Conservation (phyloP, 2,329 filamentous ascomycete genomes). For the Pseudocercospora eumusae region DNA sequence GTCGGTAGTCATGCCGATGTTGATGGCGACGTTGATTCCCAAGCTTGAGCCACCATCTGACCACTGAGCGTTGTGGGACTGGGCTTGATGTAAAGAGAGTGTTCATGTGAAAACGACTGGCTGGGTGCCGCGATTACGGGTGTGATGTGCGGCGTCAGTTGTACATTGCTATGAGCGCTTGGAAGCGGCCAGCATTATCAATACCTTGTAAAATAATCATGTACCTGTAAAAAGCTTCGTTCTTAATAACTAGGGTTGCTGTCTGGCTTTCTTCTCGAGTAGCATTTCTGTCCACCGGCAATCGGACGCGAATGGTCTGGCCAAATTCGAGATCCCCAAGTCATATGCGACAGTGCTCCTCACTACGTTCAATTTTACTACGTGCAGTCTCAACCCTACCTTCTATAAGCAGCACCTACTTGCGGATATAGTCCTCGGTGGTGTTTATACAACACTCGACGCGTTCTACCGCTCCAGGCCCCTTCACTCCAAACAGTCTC, state of each 20-base stretch:
- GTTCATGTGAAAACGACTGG: neutral
- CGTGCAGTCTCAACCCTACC: neutral
- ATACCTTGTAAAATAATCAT: neutral
- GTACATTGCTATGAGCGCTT: neutral
- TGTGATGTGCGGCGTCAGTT: neutral
- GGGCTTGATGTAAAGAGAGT: neutral
- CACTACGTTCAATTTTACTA: neutral
- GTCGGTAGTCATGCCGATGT: neutral
- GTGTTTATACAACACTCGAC: too few species aligned
- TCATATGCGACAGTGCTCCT: neutral
- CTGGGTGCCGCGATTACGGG: neutral
- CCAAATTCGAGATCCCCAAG: neutral
- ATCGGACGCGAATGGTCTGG: neutral
- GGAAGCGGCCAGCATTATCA: neutral
- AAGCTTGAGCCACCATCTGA: neutral
- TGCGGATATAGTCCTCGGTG: neutral
- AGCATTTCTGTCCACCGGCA: neutral
- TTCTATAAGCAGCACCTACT: neutral
- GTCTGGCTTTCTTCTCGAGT: neutral
- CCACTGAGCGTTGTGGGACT: neutral
- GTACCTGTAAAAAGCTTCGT: neutral
- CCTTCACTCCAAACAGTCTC: too few species aligned
- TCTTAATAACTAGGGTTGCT: neutral
- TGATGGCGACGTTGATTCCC: neutral
- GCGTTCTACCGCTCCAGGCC: too few species aligned